Percentiles rank a stretch among this genome's conserved stretches.
Conservation (phyloP, 257 asterid genomes). For the Ballota nigra region DNA sequence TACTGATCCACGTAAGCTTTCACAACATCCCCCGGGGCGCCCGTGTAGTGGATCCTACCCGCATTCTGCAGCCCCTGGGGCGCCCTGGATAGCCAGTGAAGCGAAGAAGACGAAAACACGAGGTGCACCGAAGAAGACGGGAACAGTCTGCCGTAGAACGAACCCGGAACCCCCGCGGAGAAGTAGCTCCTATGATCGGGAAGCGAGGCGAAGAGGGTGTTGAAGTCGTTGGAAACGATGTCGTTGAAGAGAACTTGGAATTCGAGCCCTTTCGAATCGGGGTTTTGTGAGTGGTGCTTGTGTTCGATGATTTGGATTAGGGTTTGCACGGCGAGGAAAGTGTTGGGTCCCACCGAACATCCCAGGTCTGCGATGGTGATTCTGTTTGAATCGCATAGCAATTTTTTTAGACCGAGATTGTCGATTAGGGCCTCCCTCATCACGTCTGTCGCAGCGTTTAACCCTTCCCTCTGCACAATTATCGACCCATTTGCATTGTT, state of each 20-base stretch:
- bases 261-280: conserved; percentile 26
- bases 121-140: conserved; percentile 30
- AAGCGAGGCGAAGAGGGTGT: conserved; percentile 35
- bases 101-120: conserved; percentile 32
- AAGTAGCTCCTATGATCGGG: conserved; percentile 9
- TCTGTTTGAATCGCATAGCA: background rate
- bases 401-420: background rate
- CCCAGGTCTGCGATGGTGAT: conserved; percentile 46
- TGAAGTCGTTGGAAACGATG: conserved; percentile 40
- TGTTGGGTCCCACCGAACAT: conserved; percentile 50
- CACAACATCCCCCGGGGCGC: conserved; percentile 27
- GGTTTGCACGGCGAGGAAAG: conserved; percentile 38
- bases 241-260: conserved; percentile 42
- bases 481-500: too few species aligned
- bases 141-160: conserved; percentile 35
- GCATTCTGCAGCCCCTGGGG: conserved; percentile 32
- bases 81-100: conserved; percentile 44
- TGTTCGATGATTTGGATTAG: conserved; percentile 27
- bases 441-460: conserved; percentile 4
- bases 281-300: conserved; percentile 11
- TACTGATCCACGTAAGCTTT: conserved; percentile 27
- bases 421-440: conserved; percentile 16
- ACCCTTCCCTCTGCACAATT: conserved; percentile 19
- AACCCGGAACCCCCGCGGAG: conserved; percentile 39
- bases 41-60: conserved; percentile 38